These are phyloP conservation scores for Coemansia sp. DNA, from an alignment of 192 early-diverging fungal species.

Conservation along the genomic window DNA sequence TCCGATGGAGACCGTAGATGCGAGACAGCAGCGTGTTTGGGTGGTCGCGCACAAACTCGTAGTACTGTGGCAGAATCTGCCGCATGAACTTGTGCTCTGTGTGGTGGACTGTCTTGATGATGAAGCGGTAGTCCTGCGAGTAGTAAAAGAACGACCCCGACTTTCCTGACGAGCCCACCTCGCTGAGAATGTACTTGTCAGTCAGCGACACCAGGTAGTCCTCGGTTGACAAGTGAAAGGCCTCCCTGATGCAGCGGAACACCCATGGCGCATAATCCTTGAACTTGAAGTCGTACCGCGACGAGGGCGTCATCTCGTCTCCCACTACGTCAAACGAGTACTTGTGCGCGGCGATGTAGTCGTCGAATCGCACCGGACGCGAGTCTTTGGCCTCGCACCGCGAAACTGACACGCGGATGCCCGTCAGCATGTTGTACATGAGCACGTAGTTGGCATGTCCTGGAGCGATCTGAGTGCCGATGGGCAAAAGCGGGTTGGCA, in stretches of 20 bases:
- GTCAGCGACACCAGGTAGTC: conserved; percentile 95
- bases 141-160: conserved; percentile 98
- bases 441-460: conserved; percentile 95
- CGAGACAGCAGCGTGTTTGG: conserved; percentile 92
- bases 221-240: conserved; percentile 84
- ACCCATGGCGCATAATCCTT: conserved; percentile 99
- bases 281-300: conserved; percentile 98
- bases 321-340: conserved; percentile 94
- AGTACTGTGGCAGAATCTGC: conserved; percentile 84
- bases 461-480: conserved; percentile 87
- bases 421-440: conserved; percentile 99
- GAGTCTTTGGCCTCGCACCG: conserved; percentile 83
- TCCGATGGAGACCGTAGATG: conserved; percentile 94
- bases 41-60: conserved; percentile 84
- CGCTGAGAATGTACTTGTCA: conserved; percentile 94
- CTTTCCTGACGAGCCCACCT: conserved; percentile 93
- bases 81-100: conserved; percentile 94
- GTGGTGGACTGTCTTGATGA: conserved; percentile 98
- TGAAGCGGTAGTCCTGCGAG: conserved; percentile 96
- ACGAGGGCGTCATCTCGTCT: conserved; percentile 93
- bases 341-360: conserved; percentile 90
- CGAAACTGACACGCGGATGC: conserved; percentile 88
- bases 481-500: conserved; percentile 28
- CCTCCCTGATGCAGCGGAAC: conserved; percentile 86
- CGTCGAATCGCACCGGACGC: conserved; percentile 70